Evolutionary conservation across 345 rosid genomes (phyloP).

Genomic region (Moricandia moricandioides): DNA sequence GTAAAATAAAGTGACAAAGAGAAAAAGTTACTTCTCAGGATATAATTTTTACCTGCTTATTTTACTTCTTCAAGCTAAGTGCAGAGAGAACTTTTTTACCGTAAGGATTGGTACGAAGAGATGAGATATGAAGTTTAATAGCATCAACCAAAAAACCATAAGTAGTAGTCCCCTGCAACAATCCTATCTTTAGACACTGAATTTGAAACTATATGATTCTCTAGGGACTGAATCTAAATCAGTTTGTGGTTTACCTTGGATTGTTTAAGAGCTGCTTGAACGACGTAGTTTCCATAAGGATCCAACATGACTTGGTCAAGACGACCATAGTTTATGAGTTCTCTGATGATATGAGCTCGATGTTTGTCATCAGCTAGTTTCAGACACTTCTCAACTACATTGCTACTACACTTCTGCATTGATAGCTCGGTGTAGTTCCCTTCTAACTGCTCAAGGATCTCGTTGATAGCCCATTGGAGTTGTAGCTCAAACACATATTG

Average conservation of each 20-base stretch:
- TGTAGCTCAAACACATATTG: conserved; percentile 67
- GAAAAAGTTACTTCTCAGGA: neutral
- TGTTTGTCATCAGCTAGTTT: conserved; percentile 53
- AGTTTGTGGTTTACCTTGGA: conserved; percentile 47
- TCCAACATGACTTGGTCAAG: conserved; percentile 76
- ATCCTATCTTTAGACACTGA: neutral
- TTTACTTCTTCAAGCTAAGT: conserved; percentile 58
- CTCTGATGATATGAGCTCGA: conserved; percentile 44
- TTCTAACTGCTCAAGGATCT: conserved; percentile 59
- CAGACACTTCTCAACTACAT: conserved; percentile 84
- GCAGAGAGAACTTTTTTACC: conserved; percentile 81
- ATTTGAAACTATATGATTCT: neutral
- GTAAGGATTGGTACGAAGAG: conserved; percentile 68
- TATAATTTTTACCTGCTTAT: conserved; percentile 20
- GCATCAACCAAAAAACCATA: conserved; percentile 58
- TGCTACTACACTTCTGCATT: conserved; percentile 87
- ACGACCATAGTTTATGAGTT: conserved; percentile 55
- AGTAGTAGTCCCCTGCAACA: conserved; percentile 52
- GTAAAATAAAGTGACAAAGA: neutral
- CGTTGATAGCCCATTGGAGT: conserved; percentile 52
- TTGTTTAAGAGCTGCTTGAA: conserved; percentile 74
- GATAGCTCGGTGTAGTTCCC: conserved; percentile 72
- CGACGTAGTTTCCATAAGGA: conserved; percentile 79
- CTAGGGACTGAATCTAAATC: neutral
- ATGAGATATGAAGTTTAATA: conserved; percentile 55